Evolutionary conservation across 805 yeast genomes (phyloP).

Genomic region (Ogataea salicorniae): DNA sequence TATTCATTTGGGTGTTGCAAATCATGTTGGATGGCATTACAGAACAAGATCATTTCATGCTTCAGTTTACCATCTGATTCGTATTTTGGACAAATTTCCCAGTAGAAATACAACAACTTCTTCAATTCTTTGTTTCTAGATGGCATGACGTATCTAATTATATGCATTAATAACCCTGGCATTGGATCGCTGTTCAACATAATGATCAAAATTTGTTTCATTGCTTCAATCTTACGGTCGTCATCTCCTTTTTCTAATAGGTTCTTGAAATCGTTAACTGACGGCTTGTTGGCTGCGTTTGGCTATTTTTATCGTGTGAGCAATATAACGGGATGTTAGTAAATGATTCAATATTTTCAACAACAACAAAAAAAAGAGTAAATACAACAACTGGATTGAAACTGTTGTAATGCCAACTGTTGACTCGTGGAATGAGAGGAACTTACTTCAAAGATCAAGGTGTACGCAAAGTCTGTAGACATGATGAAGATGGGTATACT

Average conservation of each 20-base stretch:
- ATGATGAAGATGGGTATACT: slow-evolving; percentile 6
- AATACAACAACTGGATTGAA: background rate
- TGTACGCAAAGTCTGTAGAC: slow-evolving; percentile 50
- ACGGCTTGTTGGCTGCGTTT: slow-evolving; percentile 53
- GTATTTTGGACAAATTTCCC: slow-evolving; percentile 96
- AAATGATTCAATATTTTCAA: background rate
- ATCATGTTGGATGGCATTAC: slow-evolving; percentile 96
- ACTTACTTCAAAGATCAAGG: slow-evolving; percentile 64
- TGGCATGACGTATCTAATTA: slow-evolving; percentile 96
- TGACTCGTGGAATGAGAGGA: background rate
- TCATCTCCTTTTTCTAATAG: slow-evolving; percentile 86
- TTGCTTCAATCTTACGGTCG: slow-evolving; percentile 79
- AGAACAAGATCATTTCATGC: slow-evolving; percentile 97
- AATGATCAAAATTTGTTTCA: slow-evolving; percentile 79
- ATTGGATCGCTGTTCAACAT: slow-evolving; percentile 91
- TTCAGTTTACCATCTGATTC: slow-evolving; percentile 85
- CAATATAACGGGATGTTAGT: slow-evolving; percentile 5
- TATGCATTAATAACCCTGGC: slow-evolving; percentile 93
- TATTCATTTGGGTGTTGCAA: slow-evolving; percentile 97
- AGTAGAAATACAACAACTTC: slow-evolving; percentile 87
- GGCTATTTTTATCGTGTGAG: slow-evolving; percentile 33
- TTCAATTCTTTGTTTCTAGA: slow-evolving; percentile 85
- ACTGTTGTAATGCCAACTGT: background rate
- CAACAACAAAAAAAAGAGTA: background rate
- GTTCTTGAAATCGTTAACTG: slow-evolving; percentile 67